These are phyloP conservation scores for Neospermospora avenae DNA, from an alignment of 2,329 filamentous ascomycete genomes.

Conservation along the genomic window DNA sequence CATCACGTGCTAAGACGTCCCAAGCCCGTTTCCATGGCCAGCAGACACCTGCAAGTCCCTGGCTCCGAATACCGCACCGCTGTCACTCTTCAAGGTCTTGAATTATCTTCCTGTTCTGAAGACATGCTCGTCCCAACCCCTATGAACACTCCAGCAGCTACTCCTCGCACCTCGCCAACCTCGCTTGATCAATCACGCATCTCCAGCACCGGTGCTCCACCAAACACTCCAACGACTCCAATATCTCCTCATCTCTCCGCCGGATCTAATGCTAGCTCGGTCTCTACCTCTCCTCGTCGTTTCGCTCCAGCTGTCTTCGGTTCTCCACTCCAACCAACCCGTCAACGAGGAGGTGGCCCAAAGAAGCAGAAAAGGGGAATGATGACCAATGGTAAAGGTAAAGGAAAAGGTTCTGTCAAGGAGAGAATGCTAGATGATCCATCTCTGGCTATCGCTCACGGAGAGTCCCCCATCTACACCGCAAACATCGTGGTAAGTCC, in stretches of 20 bases:
- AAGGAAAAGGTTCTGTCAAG: not conserved
- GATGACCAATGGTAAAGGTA: not conserved
- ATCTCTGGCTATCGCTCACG: not conserved
- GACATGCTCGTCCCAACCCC: not conserved
- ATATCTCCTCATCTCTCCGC: not conserved
- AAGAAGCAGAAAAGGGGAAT: slow-evolving; percentile 6
- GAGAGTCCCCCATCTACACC: slow-evolving; percentile 3
- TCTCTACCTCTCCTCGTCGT: not conserved
- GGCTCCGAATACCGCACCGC: not conserved
- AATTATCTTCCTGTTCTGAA: not conserved
- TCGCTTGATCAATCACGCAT: not conserved
- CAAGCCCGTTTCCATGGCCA: not conserved
- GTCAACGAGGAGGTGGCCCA: not conserved
- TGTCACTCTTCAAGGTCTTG: not conserved
- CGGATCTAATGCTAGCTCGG: no score
- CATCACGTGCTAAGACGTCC: not conserved
- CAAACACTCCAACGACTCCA: not conserved
- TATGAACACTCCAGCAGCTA: not conserved
- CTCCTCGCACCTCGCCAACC: not conserved
- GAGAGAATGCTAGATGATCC: slow-evolving; percentile 3
- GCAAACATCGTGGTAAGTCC: not conserved
- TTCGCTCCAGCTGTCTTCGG: not conserved
- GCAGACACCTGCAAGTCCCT: not conserved
- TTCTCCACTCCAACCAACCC: not conserved
- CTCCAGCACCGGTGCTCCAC: not conserved